These are phyloP conservation scores for Cladosporium oxysporum DNA, from an alignment of 2,329 filamentous ascomycete genomes.

Conservation along the genomic window DNA sequence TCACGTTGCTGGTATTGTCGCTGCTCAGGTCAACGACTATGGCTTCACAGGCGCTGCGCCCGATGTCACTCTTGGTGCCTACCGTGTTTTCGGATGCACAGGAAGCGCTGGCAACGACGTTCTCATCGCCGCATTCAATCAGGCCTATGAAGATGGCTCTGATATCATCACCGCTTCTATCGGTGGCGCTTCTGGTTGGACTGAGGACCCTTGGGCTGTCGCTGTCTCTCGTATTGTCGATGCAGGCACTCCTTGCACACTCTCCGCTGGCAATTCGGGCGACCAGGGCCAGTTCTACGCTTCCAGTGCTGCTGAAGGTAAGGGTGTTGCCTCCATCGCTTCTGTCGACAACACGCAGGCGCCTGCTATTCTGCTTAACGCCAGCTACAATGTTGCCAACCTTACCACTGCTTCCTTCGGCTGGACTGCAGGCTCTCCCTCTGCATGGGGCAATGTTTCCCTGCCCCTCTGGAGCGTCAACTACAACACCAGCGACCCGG, in stretches of 20 bases:
- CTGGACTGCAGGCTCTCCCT: constrained; percentile 39
- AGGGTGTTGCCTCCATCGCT: constrained; percentile 48
- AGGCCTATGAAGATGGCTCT: constrained; percentile 56
- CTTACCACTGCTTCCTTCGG: constrained; percentile 38
- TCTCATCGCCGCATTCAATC: constrained; percentile 60
- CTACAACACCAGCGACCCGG: constrained; percentile 50
- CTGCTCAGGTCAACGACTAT: constrained; percentile 55
- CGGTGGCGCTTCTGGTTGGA: constrained; percentile 39
- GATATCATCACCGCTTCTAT: constrained; percentile 44
- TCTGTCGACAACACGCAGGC: constrained; percentile 44
- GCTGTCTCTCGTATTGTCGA: constrained; percentile 47
- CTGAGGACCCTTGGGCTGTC: constrained; percentile 42
- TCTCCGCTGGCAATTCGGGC: constrained; percentile 57
- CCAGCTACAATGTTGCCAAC: constrained; percentile 37
- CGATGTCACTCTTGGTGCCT: constrained; percentile 58
- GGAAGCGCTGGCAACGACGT: constrained; percentile 57
- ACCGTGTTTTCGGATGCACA: constrained; percentile 59
- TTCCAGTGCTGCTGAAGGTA: constrained; percentile 45
- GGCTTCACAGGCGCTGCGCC: constrained; percentile 61
- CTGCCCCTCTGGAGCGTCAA: constrained; percentile 42
- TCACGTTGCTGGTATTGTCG: constrained; percentile 64
- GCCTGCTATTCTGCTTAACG: constrained; percentile 39
- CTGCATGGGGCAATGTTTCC: constrained; percentile 39
- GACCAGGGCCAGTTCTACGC: constrained; percentile 51
- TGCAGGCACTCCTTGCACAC: constrained; percentile 52